Percentiles rank a stretch among this genome's conserved stretches.
Conservation (phyloP, 192 early-diverging fungal genomes). For the Podochytrium sp. region DNA sequence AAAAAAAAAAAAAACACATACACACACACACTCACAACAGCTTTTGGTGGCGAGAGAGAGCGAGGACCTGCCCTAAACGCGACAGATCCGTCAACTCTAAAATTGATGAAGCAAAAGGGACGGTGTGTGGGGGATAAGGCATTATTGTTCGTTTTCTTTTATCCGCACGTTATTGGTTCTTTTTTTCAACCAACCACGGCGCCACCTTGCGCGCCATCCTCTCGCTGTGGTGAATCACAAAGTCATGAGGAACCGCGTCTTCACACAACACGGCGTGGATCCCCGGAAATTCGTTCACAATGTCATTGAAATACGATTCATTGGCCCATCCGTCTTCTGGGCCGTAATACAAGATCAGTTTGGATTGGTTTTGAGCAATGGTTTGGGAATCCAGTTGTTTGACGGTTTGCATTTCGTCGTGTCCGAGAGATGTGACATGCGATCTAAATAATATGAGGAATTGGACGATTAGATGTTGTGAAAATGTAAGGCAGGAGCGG, state of each 20-base stretch:
- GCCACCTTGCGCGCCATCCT: constrained; percentile 44
- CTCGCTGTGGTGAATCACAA: constrained; percentile 67
- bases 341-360: constrained; percentile 82
- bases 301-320: constrained; percentile 64
- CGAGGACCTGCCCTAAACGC: no score
- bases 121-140: no score
- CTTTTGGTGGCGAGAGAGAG: no score
- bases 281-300: constrained; percentile 65
- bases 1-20: no score
- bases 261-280: constrained; percentile 64
- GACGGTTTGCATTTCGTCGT: constrained; percentile 75
- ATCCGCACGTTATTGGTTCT: no score
- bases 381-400: constrained; percentile 67
- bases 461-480: no score
- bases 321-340: constrained; percentile 80
- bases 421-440: constrained; percentile 67
- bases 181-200: no score
- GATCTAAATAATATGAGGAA: constrained; percentile 41
- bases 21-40: no score
- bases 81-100: no score
- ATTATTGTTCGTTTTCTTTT: no score
- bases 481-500: no score
- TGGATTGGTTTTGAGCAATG: constrained; percentile 57
- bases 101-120: no score
- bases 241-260: constrained; percentile 79